A percentile compares a stretch with the other conserved stretches of the same genome.
Conservation (phyloP, 1,139 yeast species). For the Pichia sp. region DNA sequence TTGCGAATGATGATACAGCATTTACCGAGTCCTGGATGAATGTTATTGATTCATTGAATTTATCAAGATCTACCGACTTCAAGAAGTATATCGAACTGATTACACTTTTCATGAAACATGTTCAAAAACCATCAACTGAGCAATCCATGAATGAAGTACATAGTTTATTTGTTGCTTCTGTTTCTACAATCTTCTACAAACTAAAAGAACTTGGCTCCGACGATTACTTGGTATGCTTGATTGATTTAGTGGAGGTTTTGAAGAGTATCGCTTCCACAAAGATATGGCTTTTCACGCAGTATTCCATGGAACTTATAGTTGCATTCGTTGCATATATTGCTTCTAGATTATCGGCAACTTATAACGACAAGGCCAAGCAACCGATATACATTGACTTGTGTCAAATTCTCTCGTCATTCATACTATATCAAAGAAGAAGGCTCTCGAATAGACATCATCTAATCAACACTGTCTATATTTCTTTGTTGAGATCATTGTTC, state of each 20-base stretch:
- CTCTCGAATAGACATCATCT: conserved; percentile 69
- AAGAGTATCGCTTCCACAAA: conserved; percentile 39
- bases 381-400: conserved; percentile 31
- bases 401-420: conserved; percentile 44
- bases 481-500: conserved; percentile 42
- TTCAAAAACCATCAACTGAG: conserved; percentile 10
- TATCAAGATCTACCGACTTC: conserved; percentile 2
- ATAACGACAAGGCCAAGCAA: not conserved
- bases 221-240: not conserved
- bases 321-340: conserved; percentile 30
- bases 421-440: conserved; percentile 65
- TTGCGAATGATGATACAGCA: not conserved
- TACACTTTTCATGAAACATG: conserved; percentile 10
- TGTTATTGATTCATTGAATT: conserved; percentile 6
- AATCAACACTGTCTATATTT: conserved; percentile 40
- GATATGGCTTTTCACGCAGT: conserved; percentile 62
- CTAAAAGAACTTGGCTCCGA: no score
- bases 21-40: conserved; percentile 13
- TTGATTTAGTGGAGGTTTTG: conserved; percentile 19
- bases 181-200: conserved; percentile 6
- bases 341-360: not conserved
- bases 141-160: conserved; percentile 3
- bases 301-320: conserved; percentile 48
- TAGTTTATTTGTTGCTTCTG: conserved; percentile 3
- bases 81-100: conserved; percentile 10